Percentiles rank a stretch among this genome's conserved stretches.
Evolutionary conservation across 805 yeast species (phyloP).

Genomic region (Vanderwaltozyma verrucispora): DNA sequence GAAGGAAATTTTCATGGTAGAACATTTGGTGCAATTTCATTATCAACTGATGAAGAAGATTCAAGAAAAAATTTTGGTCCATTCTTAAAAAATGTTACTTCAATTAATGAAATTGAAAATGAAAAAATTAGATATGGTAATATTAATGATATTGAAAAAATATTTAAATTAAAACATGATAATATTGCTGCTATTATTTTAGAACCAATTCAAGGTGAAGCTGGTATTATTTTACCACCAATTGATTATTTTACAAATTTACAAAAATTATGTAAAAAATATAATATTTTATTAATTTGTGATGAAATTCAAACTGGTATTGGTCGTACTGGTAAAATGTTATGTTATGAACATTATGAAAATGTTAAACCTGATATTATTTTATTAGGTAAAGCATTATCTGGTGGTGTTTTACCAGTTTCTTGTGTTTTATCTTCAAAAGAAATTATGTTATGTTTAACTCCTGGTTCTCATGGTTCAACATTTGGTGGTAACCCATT

Average conservation of each 20-base stretch:
- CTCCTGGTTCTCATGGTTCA: slow-evolving; percentile 96
- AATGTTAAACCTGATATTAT: slow-evolving; percentile 80
- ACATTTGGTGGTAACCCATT: slow-evolving; percentile 97
- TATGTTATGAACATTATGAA: slow-evolving; percentile 79
- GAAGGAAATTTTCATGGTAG: slow-evolving; percentile 93
- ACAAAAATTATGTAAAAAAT: slow-evolving; percentile 60
- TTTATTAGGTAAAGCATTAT: slow-evolving; percentile 84
- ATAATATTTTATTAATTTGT: slow-evolving; percentile 83
- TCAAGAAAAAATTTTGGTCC: slow-evolving; percentile 88
- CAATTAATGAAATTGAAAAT: slow-evolving; percentile 60
- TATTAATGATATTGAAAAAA: slow-evolving; percentile 77
- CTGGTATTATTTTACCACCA: slow-evolving; percentile 95
- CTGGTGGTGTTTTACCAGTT: slow-evolving; percentile 92
- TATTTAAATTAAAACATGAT: slow-evolving; percentile 74
- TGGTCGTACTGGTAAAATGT: slow-evolving; percentile 92
- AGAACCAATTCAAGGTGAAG: slow-evolving; percentile 98
- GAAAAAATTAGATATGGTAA: slow-evolving; percentile 66
- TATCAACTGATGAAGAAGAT: slow-evolving; percentile 86
- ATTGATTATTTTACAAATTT: slow-evolving; percentile 66
- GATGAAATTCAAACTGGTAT: slow-evolving; percentile 98
- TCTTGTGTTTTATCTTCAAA: slow-evolving; percentile 84
- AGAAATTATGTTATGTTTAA: slow-evolving; percentile 80
- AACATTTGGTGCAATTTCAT: slow-evolving; percentile 87
- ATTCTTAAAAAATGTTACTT: slow-evolving; percentile 73
- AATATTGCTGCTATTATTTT: slow-evolving; percentile 82